These are phyloP conservation scores for Aphanomyces stellatus DNA, from an alignment of 352 stramenopile species.

Conservation along the genomic window DNA sequence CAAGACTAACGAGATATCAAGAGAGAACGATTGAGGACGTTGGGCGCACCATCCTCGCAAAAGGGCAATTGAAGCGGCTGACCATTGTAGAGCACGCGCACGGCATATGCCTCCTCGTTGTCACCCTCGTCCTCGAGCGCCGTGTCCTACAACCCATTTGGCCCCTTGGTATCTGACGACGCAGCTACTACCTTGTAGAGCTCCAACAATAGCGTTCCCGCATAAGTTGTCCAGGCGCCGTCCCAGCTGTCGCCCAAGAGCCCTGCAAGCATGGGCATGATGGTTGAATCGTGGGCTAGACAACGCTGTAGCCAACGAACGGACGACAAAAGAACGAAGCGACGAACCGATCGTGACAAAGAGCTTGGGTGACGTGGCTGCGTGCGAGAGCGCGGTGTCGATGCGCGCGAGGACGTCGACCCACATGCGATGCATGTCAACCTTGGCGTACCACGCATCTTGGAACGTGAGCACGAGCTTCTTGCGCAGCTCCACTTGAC, in stretches of 20 bases:
- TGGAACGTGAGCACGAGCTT: slow-evolving; percentile 61
- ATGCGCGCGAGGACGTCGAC: slow-evolving; percentile 57
- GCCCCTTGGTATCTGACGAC: neutral
- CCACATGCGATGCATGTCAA: slow-evolving; percentile 78
- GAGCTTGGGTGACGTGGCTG: slow-evolving; percentile 39
- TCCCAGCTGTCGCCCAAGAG: slow-evolving; percentile 68
- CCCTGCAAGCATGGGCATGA: slow-evolving; percentile 76
- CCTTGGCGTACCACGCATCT: slow-evolving; percentile 72
- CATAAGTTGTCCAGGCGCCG: slow-evolving; percentile 77
- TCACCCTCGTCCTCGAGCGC: too few relatives aligned
- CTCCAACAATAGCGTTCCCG: slow-evolving; percentile 62
- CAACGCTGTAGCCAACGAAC: neutral
- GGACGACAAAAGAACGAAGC: too few relatives aligned
- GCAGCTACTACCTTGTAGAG: slow-evolving; percentile 59
- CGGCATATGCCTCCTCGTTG: slow-evolving; percentile 30
- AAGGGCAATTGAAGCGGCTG: slow-evolving; percentile 57
- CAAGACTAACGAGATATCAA: neutral
- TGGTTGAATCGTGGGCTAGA: slow-evolving; percentile 66
- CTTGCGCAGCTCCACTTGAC: slow-evolving; percentile 63
- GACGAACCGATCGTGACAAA: slow-evolving; percentile 69
- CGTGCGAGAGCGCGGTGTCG: slow-evolving; percentile 37
- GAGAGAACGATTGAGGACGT: neutral
- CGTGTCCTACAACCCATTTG: too few relatives aligned
- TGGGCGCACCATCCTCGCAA: slow-evolving; percentile 54
- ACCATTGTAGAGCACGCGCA: slow-evolving; percentile 69